Evolutionary conservation across 2,329 filamentous ascomycete species (phyloP), one percentile per base, ranked within the genome.

Genomic region (Nemania sp.): DNA sequence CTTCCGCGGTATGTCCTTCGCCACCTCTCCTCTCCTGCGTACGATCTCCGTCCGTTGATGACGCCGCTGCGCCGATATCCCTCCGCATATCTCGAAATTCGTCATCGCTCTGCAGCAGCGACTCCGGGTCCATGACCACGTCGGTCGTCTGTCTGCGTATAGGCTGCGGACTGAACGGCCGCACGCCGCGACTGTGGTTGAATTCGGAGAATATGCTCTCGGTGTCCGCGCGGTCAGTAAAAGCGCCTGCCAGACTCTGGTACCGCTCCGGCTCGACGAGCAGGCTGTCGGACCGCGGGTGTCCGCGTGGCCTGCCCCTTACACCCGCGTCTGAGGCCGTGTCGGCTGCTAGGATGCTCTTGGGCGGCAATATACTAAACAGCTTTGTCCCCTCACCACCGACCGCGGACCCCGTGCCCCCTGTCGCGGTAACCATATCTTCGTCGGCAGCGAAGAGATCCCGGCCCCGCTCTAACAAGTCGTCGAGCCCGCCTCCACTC

Each of bases 401-500:
- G 3, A 65, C 69, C 53, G 46, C 60, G 5, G 68, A 67, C 6
- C 68, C 68, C 23, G 70, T 43, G 17, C 44, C 53, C 5, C 39
- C 58, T 0, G 47, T 39, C 50, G 37, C 49, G 40, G 62, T 30
- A 19, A 59, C 55, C 17, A 43, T 59, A n/a, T 70, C 70, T 2
- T 72, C 70, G 23, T 73, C 70, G 23, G 59, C 73, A 2, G 80
- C 80, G 54, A 86, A 85, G 15, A 87, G 70, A 64, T 88, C 85
- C 30, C 77, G 75, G 7, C 84, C 85, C 64, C 80, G 82, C 55
- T 88, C 84, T 3, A 88, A 72, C 3, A 88, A 70, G 28, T 87
- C 84, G 54, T 88, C 85, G 23, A 88, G 72, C 0, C 85, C 85
- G 24, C 84, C 85, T 31, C 85, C 85, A 17, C 74, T 80, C 85